Conservation (phyloP, 257 asterid genomes). For the Nicotiana undulata region DNA sequence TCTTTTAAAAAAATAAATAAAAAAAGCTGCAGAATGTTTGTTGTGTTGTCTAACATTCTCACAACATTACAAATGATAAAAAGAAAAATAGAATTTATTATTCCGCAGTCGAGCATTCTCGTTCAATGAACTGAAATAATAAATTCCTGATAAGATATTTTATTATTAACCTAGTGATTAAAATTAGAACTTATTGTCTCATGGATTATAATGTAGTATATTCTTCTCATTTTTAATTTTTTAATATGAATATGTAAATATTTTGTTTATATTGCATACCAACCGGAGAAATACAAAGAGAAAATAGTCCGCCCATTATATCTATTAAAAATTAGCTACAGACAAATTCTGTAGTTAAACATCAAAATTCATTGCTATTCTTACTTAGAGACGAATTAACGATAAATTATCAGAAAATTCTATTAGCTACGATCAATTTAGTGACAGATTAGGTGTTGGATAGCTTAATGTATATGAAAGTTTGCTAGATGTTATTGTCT, state of each 20-base stretch:
- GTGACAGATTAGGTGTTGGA: too few species aligned
- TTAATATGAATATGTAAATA: neutral
- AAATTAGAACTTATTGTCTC: neutral
- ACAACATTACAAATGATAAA: neutral
- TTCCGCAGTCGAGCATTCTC: neutral
- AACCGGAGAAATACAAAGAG: neutral
- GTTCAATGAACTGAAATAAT: neutral
- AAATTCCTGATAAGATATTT: neutral
- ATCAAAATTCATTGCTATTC: too few species aligned
- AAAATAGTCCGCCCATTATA: neutral
- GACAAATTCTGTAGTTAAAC: too few species aligned
- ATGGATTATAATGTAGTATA: neutral
- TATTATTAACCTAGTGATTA: neutral
- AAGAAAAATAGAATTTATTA: neutral
- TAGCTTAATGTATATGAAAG: too few species aligned
- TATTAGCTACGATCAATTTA: too few species aligned
- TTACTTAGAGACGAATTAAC: rapidly evolving
- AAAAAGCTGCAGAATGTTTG: neutral
- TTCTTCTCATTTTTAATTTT: neutral
- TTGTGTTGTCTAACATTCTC: neutral
- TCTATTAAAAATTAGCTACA: too few species aligned
- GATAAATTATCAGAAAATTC: too few species aligned
- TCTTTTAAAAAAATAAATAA: too few species aligned
- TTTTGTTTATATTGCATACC: neutral
- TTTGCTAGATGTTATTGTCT: neutral